Evolutionary conservation across 108 stramenopile species (phyloP).

Genomic region (Cyclotella sp.): DNA sequence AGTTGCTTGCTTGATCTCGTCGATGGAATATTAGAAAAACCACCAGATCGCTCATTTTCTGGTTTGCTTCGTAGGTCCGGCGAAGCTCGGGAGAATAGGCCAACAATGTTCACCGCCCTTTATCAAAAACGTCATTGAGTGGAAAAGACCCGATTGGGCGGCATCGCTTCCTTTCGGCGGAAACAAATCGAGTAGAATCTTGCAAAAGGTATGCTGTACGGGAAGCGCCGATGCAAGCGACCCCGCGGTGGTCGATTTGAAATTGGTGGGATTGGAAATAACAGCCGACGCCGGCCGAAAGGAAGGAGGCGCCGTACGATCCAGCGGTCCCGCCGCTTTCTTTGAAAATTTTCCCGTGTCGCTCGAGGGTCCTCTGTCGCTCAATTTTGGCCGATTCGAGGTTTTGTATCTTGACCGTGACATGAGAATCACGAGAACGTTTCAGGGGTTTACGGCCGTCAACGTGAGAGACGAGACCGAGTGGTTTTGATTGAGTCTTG

Average conservation of each 20-base stretch:
- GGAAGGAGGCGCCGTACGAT: slow-evolving; percentile 18
- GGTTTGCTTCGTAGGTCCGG: slow-evolving; percentile 17
- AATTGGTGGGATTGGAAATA: slow-evolving; percentile 72
- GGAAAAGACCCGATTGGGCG: slow-evolving; percentile 74
- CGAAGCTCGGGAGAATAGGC: slow-evolving; percentile 79
- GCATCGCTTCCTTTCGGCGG: slow-evolving; percentile 58
- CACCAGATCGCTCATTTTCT: background rate
- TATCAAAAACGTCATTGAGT: slow-evolving; percentile 87
- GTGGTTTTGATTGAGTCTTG: slow-evolving; percentile 51
- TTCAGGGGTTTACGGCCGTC: slow-evolving; percentile 70
- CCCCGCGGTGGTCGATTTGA: slow-evolving; percentile 62
- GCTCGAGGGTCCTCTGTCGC: slow-evolving; percentile 65
- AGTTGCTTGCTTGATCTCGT: background rate
- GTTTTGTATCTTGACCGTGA: slow-evolving; percentile 76
- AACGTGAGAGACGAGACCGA: slow-evolving; percentile 54
- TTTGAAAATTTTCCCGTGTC: slow-evolving; percentile 60
- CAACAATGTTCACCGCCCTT: slow-evolving; percentile 77
- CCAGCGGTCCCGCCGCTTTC: slow-evolving; percentile 49
- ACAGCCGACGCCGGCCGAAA: slow-evolving; percentile 20
- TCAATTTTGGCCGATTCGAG: slow-evolving; percentile 79
- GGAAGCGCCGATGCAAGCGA: slow-evolving; percentile 56
- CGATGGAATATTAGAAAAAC: background rate
- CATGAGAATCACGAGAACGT: slow-evolving; percentile 68
- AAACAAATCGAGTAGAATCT: slow-evolving; percentile 58
- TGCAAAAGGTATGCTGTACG: slow-evolving; percentile 78